These are phyloP conservation scores for Hygrocybe punicea DNA, from an alignment of 768 basidiomycete species.

Conservation along the genomic window DNA sequence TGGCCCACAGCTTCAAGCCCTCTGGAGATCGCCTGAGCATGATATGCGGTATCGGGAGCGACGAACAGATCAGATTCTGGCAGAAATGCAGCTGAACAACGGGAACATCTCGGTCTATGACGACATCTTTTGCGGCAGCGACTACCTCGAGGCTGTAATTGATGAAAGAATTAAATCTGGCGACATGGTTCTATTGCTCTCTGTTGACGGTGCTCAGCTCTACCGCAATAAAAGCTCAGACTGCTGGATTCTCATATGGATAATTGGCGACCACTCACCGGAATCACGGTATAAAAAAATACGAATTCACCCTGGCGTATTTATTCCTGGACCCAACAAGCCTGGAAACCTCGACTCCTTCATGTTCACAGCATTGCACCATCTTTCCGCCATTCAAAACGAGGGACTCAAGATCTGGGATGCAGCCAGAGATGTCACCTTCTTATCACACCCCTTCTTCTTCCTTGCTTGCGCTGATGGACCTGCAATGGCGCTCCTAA, in stretches of 20 bases:
- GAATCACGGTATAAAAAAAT: slow-evolving; percentile 22
- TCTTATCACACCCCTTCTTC: slow-evolving; percentile 19
- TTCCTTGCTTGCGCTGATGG: slow-evolving; percentile 32
- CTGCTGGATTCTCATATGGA: slow-evolving; percentile 37
- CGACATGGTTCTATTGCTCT: slow-evolving; percentile 35
- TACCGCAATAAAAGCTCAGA: slow-evolving; percentile 35
- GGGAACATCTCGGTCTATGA: slow-evolving; percentile 14
- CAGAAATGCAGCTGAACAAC: slow-evolving; percentile 9
- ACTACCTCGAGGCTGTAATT: slow-evolving; percentile 25
- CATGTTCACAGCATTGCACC: no score
- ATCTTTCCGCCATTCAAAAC: no score
- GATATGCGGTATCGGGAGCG: slow-evolving; percentile 31
- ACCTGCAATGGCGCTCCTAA: slow-evolving; percentile 30
- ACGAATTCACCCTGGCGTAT: no score
- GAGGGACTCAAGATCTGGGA: slow-evolving; percentile 17
- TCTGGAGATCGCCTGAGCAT: slow-evolving; percentile 19
- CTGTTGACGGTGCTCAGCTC: slow-evolving; percentile 42
- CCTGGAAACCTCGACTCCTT: slow-evolving; percentile 12
- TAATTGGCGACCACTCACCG: slow-evolving; percentile 33
- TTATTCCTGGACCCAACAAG: slow-evolving; percentile 35
- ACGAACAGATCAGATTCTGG: slow-evolving; percentile 21
- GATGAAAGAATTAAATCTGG: slow-evolving; percentile 18
- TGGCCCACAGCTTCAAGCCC: slow-evolving; percentile 41
- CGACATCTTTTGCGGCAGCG: slow-evolving; percentile 31
- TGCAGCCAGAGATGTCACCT: neutral